Conservation (phyloP, 2,329 filamentous ascomycete species). For the Cercospora sp. region DNA sequence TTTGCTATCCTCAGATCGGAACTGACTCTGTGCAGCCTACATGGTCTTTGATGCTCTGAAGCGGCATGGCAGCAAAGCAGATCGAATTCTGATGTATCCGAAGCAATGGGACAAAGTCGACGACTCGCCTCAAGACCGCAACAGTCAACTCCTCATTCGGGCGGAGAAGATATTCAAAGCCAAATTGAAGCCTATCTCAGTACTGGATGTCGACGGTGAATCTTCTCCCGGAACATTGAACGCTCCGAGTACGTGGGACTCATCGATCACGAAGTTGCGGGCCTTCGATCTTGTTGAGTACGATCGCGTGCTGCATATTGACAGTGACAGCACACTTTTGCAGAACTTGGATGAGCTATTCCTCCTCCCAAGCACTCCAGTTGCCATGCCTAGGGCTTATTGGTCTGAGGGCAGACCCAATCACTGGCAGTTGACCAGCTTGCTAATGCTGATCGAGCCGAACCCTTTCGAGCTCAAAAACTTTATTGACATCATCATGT, state of each 20-base stretch:
- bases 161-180: constrained; percentile 54
- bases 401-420: constrained; percentile 57
- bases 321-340: constrained; percentile 65
- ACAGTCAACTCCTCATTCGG: constrained; percentile 33
- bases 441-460: constrained; percentile 64
- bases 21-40: constrained; percentile 20
- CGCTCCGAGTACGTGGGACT: constrained; percentile 53
- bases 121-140: constrained; percentile 40
- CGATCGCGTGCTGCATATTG: constrained; percentile 56
- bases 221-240: constrained; percentile 36
- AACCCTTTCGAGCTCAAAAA: constrained; percentile 53
- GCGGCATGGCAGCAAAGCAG: constrained; percentile 46
- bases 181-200: constrained; percentile 50
- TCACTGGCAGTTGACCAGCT: constrained; percentile 56
- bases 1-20: not conserved
- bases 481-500: constrained; percentile 41
- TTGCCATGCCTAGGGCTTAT: constrained; percentile 71
- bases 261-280: constrained; percentile 64
- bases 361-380: constrained; percentile 56
- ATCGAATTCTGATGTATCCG: constrained; percentile 49
- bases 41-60: constrained; percentile 49
- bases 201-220: constrained; percentile 39
- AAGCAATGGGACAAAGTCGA: constrained; percentile 39
- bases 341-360: constrained; percentile 70
- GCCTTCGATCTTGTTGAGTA: constrained; percentile 69